Percentiles rank a stretch among this genome's conserved stretches.
These are phyloP conservation scores for Acanthamoeba healyi DNA, from an alignment of 208 protist genomes.

Conservation along the genomic window DNA sequence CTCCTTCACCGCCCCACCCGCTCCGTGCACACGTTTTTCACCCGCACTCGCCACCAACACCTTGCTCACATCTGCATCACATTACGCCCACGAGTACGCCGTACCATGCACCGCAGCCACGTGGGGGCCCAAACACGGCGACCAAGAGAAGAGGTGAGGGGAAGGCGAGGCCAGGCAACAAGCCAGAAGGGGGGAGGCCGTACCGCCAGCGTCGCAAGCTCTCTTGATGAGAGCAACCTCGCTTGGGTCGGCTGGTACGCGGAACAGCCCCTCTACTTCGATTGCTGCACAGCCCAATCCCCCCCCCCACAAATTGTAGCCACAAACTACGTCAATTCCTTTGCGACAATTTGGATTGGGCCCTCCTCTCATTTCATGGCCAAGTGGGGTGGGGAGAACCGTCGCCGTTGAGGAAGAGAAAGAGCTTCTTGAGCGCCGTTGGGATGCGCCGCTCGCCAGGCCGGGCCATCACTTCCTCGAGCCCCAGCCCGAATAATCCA, in stretches of 20 bases:
- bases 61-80: neutral
- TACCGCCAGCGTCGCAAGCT: constrained; percentile 25
- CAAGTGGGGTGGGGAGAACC: neutral
- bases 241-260: neutral
- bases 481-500: neutral
- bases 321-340: neutral
- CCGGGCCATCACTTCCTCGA: neutral
- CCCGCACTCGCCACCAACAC: neutral
- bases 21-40: neutral
- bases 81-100: neutral
- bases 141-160: neutral
- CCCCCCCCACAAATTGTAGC: neutral
- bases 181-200: neutral
- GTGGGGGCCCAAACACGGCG: no score
- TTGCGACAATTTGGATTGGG: neutral
- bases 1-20: neutral
- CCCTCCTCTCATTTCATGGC: neutral
- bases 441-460: constrained; percentile 18
- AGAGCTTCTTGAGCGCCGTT: constrained; percentile 8
- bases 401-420: constrained; percentile 32
- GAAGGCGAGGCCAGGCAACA: neutral
- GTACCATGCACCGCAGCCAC: no score
- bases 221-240: neutral
- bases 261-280: constrained; percentile 33
- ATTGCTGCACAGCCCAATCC: neutral